phyloP scores from a whole-genome alignment of 345 rosid species.

The Arabis alpina region DNA sequence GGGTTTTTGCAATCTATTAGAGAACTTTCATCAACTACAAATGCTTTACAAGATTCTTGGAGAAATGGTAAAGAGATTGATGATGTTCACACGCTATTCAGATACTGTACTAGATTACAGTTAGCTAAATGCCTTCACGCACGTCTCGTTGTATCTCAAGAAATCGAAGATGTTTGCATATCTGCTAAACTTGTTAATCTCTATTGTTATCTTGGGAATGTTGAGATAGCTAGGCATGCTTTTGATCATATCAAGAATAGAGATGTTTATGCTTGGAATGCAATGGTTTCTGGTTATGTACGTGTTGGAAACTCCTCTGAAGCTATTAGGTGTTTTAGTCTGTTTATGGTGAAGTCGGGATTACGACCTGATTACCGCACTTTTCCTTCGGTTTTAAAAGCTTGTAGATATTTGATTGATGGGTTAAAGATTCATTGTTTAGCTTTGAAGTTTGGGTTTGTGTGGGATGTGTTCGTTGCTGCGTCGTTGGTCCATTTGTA shows the following conservation, averaged over 20 bases:
- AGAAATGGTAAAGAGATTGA: conserved; percentile 32
- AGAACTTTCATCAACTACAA: conserved; percentile 41
- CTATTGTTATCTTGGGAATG: conserved; percentile 49
- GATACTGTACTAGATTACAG: conserved; percentile 45
- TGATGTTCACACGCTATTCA: conserved; percentile 45
- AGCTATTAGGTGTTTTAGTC: conserved; percentile 53
- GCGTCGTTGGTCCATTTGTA: conserved; percentile 65
- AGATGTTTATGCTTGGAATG: conserved; percentile 64
- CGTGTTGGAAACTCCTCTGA: conserved; percentile 40
- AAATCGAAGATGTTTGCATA: conserved; percentile 34
- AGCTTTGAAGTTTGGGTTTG: conserved; percentile 61
- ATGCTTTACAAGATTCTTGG: conserved; percentile 37
- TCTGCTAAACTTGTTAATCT: conserved; percentile 54
- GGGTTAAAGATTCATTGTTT: conserved; percentile 59
- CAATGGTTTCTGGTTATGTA: conserved; percentile 59
- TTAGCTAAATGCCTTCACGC: conserved; percentile 51
- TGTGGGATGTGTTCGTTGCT: conserved; percentile 63
- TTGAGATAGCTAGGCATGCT: conserved; percentile 39
- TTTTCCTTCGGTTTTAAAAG: conserved; percentile 61
- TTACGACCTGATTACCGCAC: conserved; percentile 67
- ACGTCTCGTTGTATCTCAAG: conserved; percentile 49
- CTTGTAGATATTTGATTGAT: conserved; percentile 52
- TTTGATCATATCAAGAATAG: conserved; percentile 50
- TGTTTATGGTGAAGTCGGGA: conserved; percentile 49
- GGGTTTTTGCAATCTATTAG: conserved; percentile 30